These are phyloP conservation scores for Blastobotrys persicus DNA, from an alignment of 1,139 yeast genomes.

Conservation along the genomic window DNA sequence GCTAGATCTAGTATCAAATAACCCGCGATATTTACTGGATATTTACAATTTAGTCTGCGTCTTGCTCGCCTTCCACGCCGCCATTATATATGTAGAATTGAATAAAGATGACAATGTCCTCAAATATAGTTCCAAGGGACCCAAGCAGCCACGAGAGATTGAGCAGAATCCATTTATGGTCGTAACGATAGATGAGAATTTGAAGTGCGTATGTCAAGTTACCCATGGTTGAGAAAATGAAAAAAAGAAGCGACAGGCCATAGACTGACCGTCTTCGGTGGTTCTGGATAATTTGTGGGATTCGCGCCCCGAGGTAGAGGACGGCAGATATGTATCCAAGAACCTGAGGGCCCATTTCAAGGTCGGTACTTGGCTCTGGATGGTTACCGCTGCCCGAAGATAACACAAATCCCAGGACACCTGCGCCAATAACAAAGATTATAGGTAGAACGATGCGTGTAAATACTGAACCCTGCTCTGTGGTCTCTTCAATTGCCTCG, in stretches of 20 bases:
- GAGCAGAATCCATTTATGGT: conserved; percentile 55
- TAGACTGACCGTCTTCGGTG: conserved; percentile 65
- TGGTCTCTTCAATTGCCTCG: conserved; percentile 22
- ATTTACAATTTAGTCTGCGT: too few relatives aligned
- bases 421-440: conserved; percentile 64
- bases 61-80: conserved; percentile 6
- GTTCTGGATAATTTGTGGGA: conserved; percentile 77
- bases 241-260: conserved; percentile 72
- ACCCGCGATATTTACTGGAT: too few relatives aligned
- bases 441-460: conserved; percentile 58
- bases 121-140: conserved; percentile 68
- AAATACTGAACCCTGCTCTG: conserved; percentile 30
- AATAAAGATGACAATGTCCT: conserved; percentile 59
- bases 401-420: conserved; percentile 59
- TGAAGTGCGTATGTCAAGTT: conserved; percentile 76
- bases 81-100: conserved; percentile 58
- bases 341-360: conserved; percentile 58
- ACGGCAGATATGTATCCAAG: conserved; percentile 71
- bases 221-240: conserved; percentile 71
- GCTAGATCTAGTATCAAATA: too few relatives aligned
- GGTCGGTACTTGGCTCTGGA: conserved; percentile 23
- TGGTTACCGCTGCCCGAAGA: conserved; percentile 24
- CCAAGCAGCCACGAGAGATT: conserved; percentile 76
- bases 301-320: conserved; percentile 70
- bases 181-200: conserved; percentile 63